Evolutionary conservation across 1,139 yeast genomes (phyloP), one percentile per base, ranked within the genome.

Genomic region (Scheffersomyces stambukii): DNA sequence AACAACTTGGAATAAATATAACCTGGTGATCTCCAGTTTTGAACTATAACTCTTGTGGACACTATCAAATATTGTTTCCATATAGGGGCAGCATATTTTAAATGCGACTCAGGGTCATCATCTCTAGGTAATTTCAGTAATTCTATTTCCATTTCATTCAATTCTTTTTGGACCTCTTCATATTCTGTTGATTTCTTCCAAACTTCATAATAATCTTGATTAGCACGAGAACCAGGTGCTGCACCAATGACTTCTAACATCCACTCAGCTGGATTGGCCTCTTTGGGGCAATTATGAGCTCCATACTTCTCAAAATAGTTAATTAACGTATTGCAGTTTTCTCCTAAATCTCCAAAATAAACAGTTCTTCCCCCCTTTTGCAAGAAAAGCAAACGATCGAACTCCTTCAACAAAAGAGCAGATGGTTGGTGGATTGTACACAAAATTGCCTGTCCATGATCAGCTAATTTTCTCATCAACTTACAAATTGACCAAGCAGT

Each of bases 261-360:
- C 56, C 75, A 74, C 48, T 74, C 80, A 8, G 79, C 77, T 3
- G 77, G 77, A 37, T 75, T 54, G 52, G 79, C 54, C 40, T 50
- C 41, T 31, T 40, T 38, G n/a, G 64, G 61, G 56, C 81, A 75
- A 36, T 61, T 43, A 21, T 46, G 49, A 24, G 63, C 60, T 9
- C 81, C 80, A 36, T 77, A 60, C 41, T 64, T 62, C 49, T 76
- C 82, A 42, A 79, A 78, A 46, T 79, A 79, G 23, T 57, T 45
- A 30, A 72, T 56, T 45, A 79, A 53, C 3, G 74, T 60, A 8
- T 46, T 29, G 33, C 81, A 75, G 42, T 66, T 64, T 33, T 58
- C 51, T 37, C 83, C 84, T 45, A 77, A 74, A 40, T 77, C 81
- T 37, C 83, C 83, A 48, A 76, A 77, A 50, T 78, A 78, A 21